Conservation (phyloP, 805 yeast species). For the Wickerhamomyces pijperi region DNA sequence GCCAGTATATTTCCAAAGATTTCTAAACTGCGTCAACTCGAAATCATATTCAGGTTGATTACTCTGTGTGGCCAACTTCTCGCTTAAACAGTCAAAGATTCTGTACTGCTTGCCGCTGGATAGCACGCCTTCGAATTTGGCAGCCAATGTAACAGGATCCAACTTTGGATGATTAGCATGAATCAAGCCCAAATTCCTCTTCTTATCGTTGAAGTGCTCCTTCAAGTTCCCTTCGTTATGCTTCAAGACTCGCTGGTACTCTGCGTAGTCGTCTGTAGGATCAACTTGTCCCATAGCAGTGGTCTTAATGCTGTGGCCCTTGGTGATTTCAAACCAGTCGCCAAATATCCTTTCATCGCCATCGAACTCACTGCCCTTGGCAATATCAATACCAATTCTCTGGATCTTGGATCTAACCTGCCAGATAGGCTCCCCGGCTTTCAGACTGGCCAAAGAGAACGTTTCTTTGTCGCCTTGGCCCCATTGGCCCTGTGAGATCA, state of each 20-base stretch:
- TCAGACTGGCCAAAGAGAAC: constrained; percentile 41
- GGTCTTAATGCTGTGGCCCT: not conserved
- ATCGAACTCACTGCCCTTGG: not conserved
- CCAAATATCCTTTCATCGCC: not conserved
- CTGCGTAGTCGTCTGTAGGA: not conserved
- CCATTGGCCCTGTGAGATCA: constrained; percentile 58
- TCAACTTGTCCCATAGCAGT: not conserved
- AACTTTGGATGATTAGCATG: not conserved
- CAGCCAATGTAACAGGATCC: not conserved
- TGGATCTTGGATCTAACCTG: not conserved
- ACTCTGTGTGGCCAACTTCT: not conserved
- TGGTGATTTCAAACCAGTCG: not conserved
- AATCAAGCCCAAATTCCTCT: not conserved
- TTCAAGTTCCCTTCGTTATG: not conserved
- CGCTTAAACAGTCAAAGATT: not conserved
- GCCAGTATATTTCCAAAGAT: not conserved
- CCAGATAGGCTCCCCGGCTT: not conserved
- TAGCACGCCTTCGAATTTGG: not conserved
- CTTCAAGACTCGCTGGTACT: not conserved
- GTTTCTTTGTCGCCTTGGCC: constrained; percentile 77
- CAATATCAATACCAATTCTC: not conserved
- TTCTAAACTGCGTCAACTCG: not conserved
- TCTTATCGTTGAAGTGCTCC: not conserved
- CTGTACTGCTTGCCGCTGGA: not conserved
- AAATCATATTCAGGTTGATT: not conserved